These are phyloP conservation scores for Platismatia glauca DNA, from an alignment of 495 filamentous ascomycete genomes.

Conservation along the genomic window DNA sequence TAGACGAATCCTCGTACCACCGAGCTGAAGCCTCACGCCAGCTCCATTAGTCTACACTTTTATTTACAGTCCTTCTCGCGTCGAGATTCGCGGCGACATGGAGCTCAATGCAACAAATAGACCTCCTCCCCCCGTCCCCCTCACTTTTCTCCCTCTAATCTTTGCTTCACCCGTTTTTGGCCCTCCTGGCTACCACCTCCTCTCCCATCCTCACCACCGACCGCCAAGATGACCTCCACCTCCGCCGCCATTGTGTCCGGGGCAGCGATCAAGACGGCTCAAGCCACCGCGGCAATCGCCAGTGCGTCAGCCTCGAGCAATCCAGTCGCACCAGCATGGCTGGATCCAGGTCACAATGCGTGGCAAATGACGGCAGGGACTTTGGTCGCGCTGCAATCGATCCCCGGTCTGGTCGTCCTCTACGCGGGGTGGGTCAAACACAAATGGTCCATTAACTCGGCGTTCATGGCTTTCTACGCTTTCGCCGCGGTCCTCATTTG, in stretches of 20 bases:
- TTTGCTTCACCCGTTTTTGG: background rate
- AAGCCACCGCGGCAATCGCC: conserved; percentile 11
- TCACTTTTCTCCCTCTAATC: background rate
- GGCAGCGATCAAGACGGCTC: conserved; percentile 9
- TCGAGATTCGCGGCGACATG: background rate
- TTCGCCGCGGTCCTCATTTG: conserved; percentile 45
- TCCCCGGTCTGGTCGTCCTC: conserved; percentile 46
- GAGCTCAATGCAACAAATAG: conserved; percentile 4
- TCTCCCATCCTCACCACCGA: background rate
- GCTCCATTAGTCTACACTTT: background rate
- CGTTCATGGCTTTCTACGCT: conserved; percentile 51
- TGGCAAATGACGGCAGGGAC: conserved; percentile 50
- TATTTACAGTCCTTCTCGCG: background rate
- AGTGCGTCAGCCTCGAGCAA: conserved; percentile 12
- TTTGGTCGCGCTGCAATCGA: conserved; percentile 43
- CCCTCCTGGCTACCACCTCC: conserved; percentile 3
- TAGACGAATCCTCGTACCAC: conserved; percentile 5
- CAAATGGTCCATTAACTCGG: conserved; percentile 50
- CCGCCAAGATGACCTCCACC: conserved; percentile 9
- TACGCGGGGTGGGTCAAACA: conserved; percentile 49
- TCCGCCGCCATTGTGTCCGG: background rate
- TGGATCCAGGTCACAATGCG: conserved; percentile 45
- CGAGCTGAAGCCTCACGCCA: background rate
- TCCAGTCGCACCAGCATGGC: conserved; percentile 30
- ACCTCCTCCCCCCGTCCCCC: background rate